phyloP scores from a whole-genome alignment of 371 early-diverging fungal species.

The Mucor piriformis region DNA sequence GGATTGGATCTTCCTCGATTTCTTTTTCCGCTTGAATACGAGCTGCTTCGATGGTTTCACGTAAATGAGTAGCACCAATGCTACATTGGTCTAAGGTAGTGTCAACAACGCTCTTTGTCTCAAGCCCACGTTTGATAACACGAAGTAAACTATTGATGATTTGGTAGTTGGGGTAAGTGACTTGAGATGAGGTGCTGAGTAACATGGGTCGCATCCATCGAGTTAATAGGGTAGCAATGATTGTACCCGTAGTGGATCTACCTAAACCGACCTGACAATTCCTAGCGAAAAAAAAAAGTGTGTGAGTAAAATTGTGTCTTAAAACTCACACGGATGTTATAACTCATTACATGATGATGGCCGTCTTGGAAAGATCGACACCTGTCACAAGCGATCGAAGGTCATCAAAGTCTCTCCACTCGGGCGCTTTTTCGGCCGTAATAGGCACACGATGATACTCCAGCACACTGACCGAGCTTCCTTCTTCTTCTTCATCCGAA shows the following conservation, averaged over 20 bases:
- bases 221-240: slow-evolving; percentile 58
- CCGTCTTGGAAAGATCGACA: slow-evolving; percentile 41
- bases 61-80: slow-evolving; percentile 35
- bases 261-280: slow-evolving; percentile 76
- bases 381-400: slow-evolving; percentile 44
- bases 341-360: slow-evolving; percentile 56
- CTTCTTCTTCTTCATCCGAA: slow-evolving; percentile 14
- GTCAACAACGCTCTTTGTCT: slow-evolving; percentile 65
- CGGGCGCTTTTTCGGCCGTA: slow-evolving; percentile 66
- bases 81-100: slow-evolving; percentile 62
- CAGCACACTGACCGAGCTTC: background rate
- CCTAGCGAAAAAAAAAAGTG: slow-evolving; percentile 29
- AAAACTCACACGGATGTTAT: slow-evolving; percentile 5
- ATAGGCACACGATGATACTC: slow-evolving; percentile 63
- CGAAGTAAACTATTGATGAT: slow-evolving; percentile 70
- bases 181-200: background rate
- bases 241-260: slow-evolving; percentile 63
- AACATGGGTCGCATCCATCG: slow-evolving; percentile 48
- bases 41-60: slow-evolving; percentile 59
- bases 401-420: slow-evolving; percentile 63
- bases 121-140: slow-evolving; percentile 66
- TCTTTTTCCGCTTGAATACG: slow-evolving; percentile 56
- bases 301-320: no score
- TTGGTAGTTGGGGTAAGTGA: slow-evolving; percentile 54
- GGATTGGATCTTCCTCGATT: slow-evolving; percentile 29